phyloP scores from a whole-genome alignment of 1,139 yeast species.

The Zygosaccharomyces sapae region DNA sequence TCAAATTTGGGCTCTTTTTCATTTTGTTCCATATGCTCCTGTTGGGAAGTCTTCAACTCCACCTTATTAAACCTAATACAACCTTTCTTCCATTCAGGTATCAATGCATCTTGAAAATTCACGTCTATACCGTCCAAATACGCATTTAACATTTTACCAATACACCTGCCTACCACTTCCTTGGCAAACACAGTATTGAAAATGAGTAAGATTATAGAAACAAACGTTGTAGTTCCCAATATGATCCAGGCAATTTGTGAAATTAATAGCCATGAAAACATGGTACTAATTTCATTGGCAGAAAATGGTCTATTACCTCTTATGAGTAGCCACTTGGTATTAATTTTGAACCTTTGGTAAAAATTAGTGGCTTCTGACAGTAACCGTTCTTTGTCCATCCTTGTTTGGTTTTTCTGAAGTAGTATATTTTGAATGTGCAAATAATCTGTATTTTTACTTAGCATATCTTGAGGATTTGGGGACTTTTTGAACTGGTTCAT shows the following conservation, averaged over 20 bases:
- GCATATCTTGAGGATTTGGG: constrained; percentile 11
- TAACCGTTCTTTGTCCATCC: constrained; percentile 37
- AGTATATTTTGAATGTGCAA: constrained; percentile 28
- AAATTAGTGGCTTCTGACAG: constrained; percentile 45
- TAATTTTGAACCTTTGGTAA: constrained; percentile 46
- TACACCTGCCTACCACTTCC: constrained; percentile 38
- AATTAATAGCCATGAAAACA: constrained; percentile 41
- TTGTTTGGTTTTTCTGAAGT: constrained; percentile 26
- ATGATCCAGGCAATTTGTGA: constrained; percentile 49
- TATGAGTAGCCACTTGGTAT: constrained; percentile 56
- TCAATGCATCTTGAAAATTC: constrained; percentile 43
- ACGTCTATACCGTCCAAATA: constrained; percentile 40
- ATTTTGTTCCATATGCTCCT: constrained; percentile 26
- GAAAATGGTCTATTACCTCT: constrained; percentile 47
- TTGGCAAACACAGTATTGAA: constrained; percentile 42
- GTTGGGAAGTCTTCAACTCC: constrained; percentile 37
- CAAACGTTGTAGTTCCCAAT: constrained; percentile 62
- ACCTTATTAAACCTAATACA: constrained; percentile 57
- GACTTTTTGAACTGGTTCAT: constrained; percentile 2
- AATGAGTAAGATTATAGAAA: constrained; percentile 49
- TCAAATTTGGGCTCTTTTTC: constrained; percentile 17
- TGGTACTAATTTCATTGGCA: constrained; percentile 53
- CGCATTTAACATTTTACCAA: constrained; percentile 36
- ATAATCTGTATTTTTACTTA: constrained; percentile 23
- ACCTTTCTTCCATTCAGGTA: constrained; percentile 52